phyloP scores from a whole-genome alignment of 345 rosid species.

The Citrus glauca region DNA sequence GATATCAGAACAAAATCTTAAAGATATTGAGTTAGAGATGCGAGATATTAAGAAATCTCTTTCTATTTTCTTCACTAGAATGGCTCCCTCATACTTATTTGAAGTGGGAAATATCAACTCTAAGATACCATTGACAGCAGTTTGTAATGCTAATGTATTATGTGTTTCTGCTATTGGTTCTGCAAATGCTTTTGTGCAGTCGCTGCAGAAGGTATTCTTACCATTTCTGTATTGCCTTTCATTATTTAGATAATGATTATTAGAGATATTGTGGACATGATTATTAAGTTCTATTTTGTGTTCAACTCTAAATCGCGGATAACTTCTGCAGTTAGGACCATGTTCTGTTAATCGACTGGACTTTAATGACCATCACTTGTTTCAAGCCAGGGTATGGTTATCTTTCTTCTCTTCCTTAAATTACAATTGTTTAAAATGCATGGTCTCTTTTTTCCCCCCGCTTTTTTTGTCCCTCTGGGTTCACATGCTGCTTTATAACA shows the following conservation, averaged over 20 bases:
- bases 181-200: constrained; percentile 57
- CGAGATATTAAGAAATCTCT: constrained; percentile 46
- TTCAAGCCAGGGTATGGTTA: constrained; percentile 41
- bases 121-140: constrained; percentile 33
- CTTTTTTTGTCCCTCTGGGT: neutral
- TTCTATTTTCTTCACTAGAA: constrained; percentile 52
- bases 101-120: constrained; percentile 38
- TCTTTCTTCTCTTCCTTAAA: neutral
- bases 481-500: neutral
- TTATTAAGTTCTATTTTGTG: neutral
- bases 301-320: neutral
- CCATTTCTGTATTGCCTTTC: neutral
- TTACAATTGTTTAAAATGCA: neutral
- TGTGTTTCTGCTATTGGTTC: constrained; percentile 84
- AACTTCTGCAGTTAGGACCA: constrained; percentile 60
- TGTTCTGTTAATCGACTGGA: constrained; percentile 54
- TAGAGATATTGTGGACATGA: neutral
- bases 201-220: constrained; percentile 41
- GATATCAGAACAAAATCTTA: constrained; percentile 43
- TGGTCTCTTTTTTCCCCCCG: neutral
- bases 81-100: constrained; percentile 57
- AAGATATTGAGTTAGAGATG: constrained; percentile 40
- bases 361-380: constrained; percentile 68
- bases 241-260: neutral
- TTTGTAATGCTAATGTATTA: constrained; percentile 33